Evolutionary conservation across 495 filamentous ascomycete species (phyloP).

Genomic region (Trichoderma virens): DNA sequence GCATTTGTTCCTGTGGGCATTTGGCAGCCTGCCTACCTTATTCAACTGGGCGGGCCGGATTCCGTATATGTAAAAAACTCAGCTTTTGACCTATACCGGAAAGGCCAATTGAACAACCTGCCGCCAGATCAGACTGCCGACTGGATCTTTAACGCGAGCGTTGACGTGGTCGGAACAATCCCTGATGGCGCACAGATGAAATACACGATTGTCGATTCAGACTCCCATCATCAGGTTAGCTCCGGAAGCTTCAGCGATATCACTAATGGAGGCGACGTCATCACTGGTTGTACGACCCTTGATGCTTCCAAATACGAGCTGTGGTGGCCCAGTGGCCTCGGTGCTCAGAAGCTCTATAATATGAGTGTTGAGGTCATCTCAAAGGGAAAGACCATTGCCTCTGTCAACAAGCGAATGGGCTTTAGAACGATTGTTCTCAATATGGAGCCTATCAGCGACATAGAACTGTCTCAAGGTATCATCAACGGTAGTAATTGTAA

Average conservation of each 20-base stretch:
- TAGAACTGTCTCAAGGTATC: constrained; percentile 48
- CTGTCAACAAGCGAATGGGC: constrained; percentile 49
- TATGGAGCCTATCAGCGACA: constrained; percentile 49
- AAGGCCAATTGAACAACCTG: constrained; percentile 53
- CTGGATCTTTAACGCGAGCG: constrained; percentile 63
- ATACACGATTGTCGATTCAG: constrained; percentile 47
- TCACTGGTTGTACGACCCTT: constrained; percentile 45
- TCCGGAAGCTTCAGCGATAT: constrained; percentile 38
- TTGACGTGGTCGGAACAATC: constrained; percentile 52
- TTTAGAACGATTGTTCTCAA: constrained; percentile 65
- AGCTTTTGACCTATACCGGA: constrained; percentile 51
- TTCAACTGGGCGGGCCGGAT: constrained; percentile 39
- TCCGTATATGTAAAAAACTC: constrained; percentile 51
- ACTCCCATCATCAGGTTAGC: constrained; percentile 36
- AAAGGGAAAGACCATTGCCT: constrained; percentile 29
- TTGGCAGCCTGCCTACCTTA: constrained; percentile 54
- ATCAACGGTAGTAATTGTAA: constrained; percentile 48
- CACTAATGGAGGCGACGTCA: constrained; percentile 34
- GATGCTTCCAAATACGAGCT: constrained; percentile 41
- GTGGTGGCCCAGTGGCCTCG: constrained; percentile 59
- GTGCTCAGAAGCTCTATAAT: constrained; percentile 53
- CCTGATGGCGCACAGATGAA: constrained; percentile 40
- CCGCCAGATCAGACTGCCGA: constrained; percentile 52
- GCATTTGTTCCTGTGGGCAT: constrained; percentile 59
- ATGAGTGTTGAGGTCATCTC: constrained; percentile 43